Percentiles rank a stretch among this genome's conserved stretches.
Conservation (phyloP, 345 rosid species). For the Camelina hispida region DNA sequence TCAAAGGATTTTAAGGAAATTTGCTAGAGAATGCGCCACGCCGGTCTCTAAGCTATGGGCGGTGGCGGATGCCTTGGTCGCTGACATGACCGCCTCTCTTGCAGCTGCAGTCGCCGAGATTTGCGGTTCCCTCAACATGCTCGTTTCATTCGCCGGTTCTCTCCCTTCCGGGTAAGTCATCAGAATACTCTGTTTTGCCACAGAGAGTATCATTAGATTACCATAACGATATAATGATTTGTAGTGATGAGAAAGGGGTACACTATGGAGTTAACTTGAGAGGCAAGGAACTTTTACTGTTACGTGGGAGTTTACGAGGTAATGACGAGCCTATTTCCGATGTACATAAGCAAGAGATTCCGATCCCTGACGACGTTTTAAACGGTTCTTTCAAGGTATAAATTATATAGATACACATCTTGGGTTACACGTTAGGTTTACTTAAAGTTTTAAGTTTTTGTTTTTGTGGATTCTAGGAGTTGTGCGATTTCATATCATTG, state of each 20-base stretch:
- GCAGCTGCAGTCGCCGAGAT: constrained; percentile 21
- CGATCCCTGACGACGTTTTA: constrained; percentile 51
- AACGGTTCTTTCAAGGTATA: constrained; percentile 50
- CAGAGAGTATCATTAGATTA: background rate
- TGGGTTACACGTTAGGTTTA: constrained; percentile 23
- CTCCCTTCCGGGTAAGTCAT: constrained; percentile 61
- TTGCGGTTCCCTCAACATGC: constrained; percentile 49
- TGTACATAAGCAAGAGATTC: constrained; percentile 54
- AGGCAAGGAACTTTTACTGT: constrained; percentile 49
- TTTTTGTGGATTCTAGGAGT: constrained; percentile 43
- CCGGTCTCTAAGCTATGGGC: constrained; percentile 60
- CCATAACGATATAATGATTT: background rate
- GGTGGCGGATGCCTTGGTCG: constrained; percentile 52
- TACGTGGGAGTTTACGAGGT: constrained; percentile 58
- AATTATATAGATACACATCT: background rate
- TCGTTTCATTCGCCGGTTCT: constrained; percentile 51
- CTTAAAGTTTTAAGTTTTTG: background rate
- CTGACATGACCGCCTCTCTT: constrained; percentile 53
- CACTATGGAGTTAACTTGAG: constrained; percentile 63
- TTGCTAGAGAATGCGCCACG: constrained; percentile 66
- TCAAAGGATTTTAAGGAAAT: constrained; percentile 51
- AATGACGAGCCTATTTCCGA: constrained; percentile 58
- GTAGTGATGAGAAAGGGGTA: constrained; percentile 62
- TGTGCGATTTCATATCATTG: constrained; percentile 54
- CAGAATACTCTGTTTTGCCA: background rate